Conservation (phyloP, 768 basidiomycete genomes). For the Leccinum obscurum region DNA sequence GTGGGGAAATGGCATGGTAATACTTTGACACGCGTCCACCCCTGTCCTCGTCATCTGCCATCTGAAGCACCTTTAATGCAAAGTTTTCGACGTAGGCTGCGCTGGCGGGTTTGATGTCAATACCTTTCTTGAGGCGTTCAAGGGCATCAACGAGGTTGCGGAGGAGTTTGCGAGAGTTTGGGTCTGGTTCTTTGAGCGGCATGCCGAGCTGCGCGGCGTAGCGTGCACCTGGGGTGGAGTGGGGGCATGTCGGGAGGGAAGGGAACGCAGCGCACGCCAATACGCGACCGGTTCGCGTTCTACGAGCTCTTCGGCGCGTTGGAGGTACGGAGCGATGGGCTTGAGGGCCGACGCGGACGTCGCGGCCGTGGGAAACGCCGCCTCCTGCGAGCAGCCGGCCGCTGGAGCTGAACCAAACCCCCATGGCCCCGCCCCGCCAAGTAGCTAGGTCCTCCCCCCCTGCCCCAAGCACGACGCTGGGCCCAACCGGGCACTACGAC, state of each 20-base stretch:
- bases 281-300: slow-evolving; percentile 85
- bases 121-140: slow-evolving; percentile 76
- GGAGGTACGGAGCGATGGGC: slow-evolving; percentile 74
- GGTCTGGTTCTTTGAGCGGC: slow-evolving; percentile 64
- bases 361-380: no score
- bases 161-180: slow-evolving; percentile 64
- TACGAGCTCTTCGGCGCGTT: slow-evolving; percentile 86
- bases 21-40: slow-evolving; percentile 75
- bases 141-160: slow-evolving; percentile 72
- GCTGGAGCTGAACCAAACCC: no score
- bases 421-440: no score
- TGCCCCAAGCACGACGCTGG: no score
- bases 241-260: neutral
- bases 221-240: slow-evolving; percentile 66
- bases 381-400: no score
- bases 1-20: slow-evolving; percentile 13
- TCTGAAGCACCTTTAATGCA: slow-evolving; percentile 82
- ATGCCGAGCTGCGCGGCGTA: slow-evolving; percentile 91
- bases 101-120: slow-evolving; percentile 78
- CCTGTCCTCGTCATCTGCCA: slow-evolving; percentile 91
- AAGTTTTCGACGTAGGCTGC: slow-evolving; percentile 95
- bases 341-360: slow-evolving; percentile 43
- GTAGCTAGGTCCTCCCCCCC: no score
- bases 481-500: no score
- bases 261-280: slow-evolving; percentile 71